These are phyloP conservation scores for Phialophora tarda DNA, from an alignment of 2,329 filamentous ascomycete genomes.

Conservation along the genomic window DNA sequence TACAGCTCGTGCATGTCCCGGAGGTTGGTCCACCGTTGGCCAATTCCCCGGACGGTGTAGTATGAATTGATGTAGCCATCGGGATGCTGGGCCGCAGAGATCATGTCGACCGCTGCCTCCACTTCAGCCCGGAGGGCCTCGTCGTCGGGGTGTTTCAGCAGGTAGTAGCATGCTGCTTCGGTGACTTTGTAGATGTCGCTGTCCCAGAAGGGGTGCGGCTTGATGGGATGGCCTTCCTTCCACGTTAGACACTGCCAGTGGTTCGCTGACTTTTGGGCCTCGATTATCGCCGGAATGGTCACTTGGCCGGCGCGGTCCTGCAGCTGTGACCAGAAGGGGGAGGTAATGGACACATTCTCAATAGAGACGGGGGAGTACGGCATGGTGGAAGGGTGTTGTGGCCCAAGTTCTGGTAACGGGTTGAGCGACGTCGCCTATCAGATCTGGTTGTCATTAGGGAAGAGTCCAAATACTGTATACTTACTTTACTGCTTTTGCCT, in stretches of 20 bases:
- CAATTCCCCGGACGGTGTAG: constrained; percentile 63
- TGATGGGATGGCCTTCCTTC: constrained; percentile 9
- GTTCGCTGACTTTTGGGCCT: constrained; percentile 8
- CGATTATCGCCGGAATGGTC: constrained; percentile 11
- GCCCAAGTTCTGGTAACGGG: not conserved
- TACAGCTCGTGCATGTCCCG: constrained; percentile 68
- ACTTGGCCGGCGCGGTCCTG: not conserved
- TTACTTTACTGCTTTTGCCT: not conserved
- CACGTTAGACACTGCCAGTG: constrained; percentile 18
- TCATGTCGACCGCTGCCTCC: constrained; percentile 62
- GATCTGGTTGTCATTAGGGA: not conserved
- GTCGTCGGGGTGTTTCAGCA: constrained; percentile 50
- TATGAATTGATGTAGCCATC: constrained; percentile 69
- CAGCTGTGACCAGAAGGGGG: not conserved
- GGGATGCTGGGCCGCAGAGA: constrained; percentile 60
- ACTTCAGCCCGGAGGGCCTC: constrained; percentile 55
- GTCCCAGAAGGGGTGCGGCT: constrained; percentile 63
- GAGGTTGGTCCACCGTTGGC: constrained; percentile 62
- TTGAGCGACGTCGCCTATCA: not conserved
- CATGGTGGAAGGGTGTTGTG: not conserved
- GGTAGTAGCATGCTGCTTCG: constrained; percentile 65
- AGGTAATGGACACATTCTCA: not conserved
- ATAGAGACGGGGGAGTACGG: not conserved
- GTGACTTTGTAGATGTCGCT: constrained; percentile 65
- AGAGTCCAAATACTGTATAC: not conserved